Percentiles rank a stretch among this genome's conserved stretches.
phyloP scores from a whole-genome alignment of 2,329 filamentous ascomycete genomes.

The Grosmannia clavigera region DNA sequence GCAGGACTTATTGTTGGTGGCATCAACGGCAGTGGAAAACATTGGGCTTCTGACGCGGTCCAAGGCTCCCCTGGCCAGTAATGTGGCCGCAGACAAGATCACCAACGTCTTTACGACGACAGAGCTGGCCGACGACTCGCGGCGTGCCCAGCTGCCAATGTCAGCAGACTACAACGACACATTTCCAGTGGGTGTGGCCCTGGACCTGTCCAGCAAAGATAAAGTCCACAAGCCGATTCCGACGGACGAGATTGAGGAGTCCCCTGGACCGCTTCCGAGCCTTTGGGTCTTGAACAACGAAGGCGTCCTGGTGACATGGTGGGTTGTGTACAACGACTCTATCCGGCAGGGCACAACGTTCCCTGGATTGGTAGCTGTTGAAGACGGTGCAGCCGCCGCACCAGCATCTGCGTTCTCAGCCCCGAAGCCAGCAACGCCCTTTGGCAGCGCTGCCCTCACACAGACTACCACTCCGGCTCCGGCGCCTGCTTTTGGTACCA shows the following conservation, averaged over 20 bases:
- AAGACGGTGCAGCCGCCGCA: constrained; percentile 18
- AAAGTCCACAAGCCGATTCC: constrained; percentile 68
- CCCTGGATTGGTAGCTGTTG: constrained; percentile 48
- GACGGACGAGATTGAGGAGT: constrained; percentile 65
- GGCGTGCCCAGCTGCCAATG: constrained; percentile 64
- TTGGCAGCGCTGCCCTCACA: constrained; percentile 12
- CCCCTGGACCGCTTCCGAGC: constrained; percentile 67
- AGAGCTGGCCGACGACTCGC: constrained; percentile 59
- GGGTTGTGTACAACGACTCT: constrained; percentile 82
- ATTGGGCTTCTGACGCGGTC: constrained; percentile 69
- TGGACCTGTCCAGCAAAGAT: constrained; percentile 77
- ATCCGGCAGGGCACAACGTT: constrained; percentile 64
- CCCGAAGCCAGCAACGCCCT: constrained; percentile 20
- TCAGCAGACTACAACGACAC: constrained; percentile 57
- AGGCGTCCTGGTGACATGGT: constrained; percentile 76
- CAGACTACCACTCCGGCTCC: constrained; percentile 12
- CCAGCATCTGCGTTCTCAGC: constrained; percentile 16
- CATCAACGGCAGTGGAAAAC: constrained; percentile 69
- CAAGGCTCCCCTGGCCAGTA: constrained; percentile 50
- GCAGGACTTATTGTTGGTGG: constrained; percentile 68
- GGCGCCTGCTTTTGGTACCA: constrained; percentile 32
- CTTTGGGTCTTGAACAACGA: constrained; percentile 82
- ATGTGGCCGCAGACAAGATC: constrained; percentile 45
- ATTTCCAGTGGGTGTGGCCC: constrained; percentile 61
- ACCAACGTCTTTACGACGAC: constrained; percentile 62